Base-by-base conservation (phyloP, 164 flowering plant species). In the Saururus chinensis region DNA sequence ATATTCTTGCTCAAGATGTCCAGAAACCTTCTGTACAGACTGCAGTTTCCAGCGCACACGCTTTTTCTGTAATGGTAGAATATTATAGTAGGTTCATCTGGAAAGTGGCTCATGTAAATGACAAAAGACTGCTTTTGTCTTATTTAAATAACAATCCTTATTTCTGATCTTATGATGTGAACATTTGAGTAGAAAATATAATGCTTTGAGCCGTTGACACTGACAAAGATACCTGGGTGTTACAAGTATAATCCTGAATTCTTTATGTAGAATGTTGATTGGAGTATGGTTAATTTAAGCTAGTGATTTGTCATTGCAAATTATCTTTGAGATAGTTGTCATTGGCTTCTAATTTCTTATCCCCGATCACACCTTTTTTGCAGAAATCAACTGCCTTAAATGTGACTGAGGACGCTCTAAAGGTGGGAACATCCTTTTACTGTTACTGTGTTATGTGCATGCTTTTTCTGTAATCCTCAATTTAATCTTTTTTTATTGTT, bases 311-410 rank as follows among this genome's bases (percentile, higher is more conserved):
- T 2, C 17, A 45, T 45, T 45, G 11, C 11, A n/a, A n/a, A n/a
- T n/a, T n/a, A n/a, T n/a, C n/a, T n/a, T n/a, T n/a, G n/a, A 7
- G 49, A 45, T 10, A 17, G 17, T 2, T 12, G 17, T 17, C 49
- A 45, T 17, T 12, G 49, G 14, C 11, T 42, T 25, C 66, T 56
- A 40, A 67, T 57, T 56, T 19, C 59, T 11, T 37, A 56, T 53
- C 9, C 41, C 57, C 20, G 42, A 55, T 51, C 57, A 26, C n/a
- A 37, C 60, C 55, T 19, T 62, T 51, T 45, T 74, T 78, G 75
- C 98, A 92, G 98, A 92, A 92, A 77, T 52, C 89, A 60, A 51
- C 86, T 62, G 93, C 79, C 58, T 66, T 92, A 76, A 93, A 89
- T 68, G 86, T 79, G 19, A 68, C 85, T 40, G 88, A 84, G 68